Base-by-base conservation (phyloP, 257 asterid species). In the Dorcoceras hygrometricum region DNA sequence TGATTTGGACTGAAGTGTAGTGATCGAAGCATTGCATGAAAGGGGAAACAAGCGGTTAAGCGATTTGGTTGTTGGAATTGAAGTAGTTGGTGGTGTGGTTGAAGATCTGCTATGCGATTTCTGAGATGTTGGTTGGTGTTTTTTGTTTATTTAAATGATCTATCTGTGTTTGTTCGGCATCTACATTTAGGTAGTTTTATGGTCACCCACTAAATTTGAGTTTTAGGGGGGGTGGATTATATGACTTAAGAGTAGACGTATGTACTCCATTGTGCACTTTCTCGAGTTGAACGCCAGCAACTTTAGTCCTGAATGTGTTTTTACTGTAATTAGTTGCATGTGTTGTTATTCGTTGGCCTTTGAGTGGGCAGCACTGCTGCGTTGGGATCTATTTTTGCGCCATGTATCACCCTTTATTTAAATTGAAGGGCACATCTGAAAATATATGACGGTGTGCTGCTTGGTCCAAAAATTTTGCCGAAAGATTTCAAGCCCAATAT, bases 21-120 rank as follows among this genome's bases (percentile, higher is more conserved):
- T 67, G 72, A 66, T 63, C 70, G 77, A 66, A 70, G 77, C 72
- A 57, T 59, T 69, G 18, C 50, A 69, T 65, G 67, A 32, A 32
- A 59, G 50, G 67, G 67, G 51, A 60, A 66, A 73, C 22, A 70
- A 39, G 57, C 59, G 59, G 65, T 25, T 22, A 36, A 14, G 71
- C 57, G 63, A 25, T 71, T 71, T 70, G 60, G 26, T 46, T 66
- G 26, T 65, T 59, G 68, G 48, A 23, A 10, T 67, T 55, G 51
- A 61, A 26, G 67, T 51, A 22, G 68, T 57, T 24, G 39, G 62
- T 48, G 57, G 50, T 31, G 71, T 34, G 65, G 54, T 73, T 74
- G 73, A 73, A 72, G 79, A 75, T 76, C 82, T 71, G 75, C 50
- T 60, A 65, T 60, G 68, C 8, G 70, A 61, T 65, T 69, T 39